Base-by-base conservation (phyloP, 495 filamentous ascomycete genomes). In the Xylaria flabelliformis region DNA sequence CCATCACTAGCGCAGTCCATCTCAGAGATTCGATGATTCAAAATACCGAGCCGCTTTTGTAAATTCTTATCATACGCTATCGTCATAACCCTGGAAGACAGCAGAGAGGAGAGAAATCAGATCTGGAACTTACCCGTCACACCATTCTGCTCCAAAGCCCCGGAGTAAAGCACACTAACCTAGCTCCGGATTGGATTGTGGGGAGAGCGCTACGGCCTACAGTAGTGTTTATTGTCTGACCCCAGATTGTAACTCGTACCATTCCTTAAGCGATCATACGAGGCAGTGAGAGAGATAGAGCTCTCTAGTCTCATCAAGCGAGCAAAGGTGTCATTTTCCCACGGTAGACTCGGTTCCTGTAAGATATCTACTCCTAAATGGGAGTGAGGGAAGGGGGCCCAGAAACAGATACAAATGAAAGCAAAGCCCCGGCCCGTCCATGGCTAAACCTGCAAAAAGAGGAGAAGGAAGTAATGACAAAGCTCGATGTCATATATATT, bases 241-340 rank as follows among this genome's bases (percentile, higher is more conserved):
- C 70, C 62, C 70, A 42, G 63, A 72, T 67, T 72, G 53, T 41
- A 39, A 51, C 63, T 72, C 63, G 62, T 72, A 61, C 63, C 62
- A 66, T 72, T 67, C 70, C 39, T 44, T 19, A 51, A 67, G 51
- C 50, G 63, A 67, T 72, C 70, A 67, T 72, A 67, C 70, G 70
- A 72, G 70, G 48, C 48, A 26, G 39, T 24, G 42, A 17, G 21
- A 10, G 34, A 70, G 68, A 55, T 51, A 42, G 58, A 46, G 56
- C 26, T 39, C 19, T 56, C 53, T 61, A 32, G 64, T 67, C 29
- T 34, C 63, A 65, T 10, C 21, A 26, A 13, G 21, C 21, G 10
- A 55, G 50, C 32, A 13, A 44, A 67, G 34, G 34, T 19, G 48
- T 21, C 34, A 36, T 50, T 56, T 32, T 67, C 64, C 55, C 64